phyloP scores from a whole-genome alignment of 495 filamentous ascomycete genomes.

The Penicillium crystallinum region DNA sequence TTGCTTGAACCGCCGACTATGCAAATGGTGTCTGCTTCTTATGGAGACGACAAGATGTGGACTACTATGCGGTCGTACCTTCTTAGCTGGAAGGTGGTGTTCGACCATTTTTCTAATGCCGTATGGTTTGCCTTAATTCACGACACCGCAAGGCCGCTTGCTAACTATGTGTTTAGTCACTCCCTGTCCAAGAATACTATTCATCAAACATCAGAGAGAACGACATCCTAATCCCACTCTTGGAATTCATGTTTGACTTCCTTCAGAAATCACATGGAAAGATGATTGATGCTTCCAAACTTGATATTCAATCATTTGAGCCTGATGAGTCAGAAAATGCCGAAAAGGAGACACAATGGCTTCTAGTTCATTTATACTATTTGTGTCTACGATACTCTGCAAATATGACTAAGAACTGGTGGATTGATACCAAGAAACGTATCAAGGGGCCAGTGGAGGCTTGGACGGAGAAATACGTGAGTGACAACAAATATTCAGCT shows the following conservation, averaged over 20 bases:
- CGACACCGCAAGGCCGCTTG: not conserved
- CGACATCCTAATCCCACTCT: slow-evolving; percentile 59
- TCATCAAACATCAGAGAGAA: slow-evolving; percentile 68
- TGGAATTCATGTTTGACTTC: slow-evolving; percentile 76
- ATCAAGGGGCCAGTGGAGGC: slow-evolving; percentile 67
- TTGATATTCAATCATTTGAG: slow-evolving; percentile 66
- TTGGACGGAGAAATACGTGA: slow-evolving; percentile 74
- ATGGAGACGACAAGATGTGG: slow-evolving; percentile 38
- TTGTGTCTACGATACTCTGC: slow-evolving; percentile 69
- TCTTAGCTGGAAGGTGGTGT: slow-evolving; percentile 86
- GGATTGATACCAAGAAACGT: slow-evolving; percentile 68
- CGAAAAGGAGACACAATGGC: slow-evolving; percentile 70
- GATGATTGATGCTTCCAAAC: slow-evolving; percentile 60
- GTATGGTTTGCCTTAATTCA: slow-evolving; percentile 35
- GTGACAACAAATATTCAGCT: slow-evolving; percentile 10
- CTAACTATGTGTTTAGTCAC: slow-evolving; percentile 48
- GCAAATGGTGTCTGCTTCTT: slow-evolving; percentile 44
- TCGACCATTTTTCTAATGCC: slow-evolving; percentile 76
- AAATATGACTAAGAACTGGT: slow-evolving; percentile 80
- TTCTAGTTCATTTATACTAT: slow-evolving; percentile 83
- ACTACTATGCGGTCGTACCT: slow-evolving; percentile 64
- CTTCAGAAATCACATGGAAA: slow-evolving; percentile 66
- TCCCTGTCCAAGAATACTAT: slow-evolving; percentile 76
- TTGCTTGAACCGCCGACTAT: slow-evolving; percentile 48
- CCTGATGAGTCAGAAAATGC: slow-evolving; percentile 51